Base-by-base conservation (phyloP, 176 grass and related monocot genomes). In the Carex pumila region DNA sequence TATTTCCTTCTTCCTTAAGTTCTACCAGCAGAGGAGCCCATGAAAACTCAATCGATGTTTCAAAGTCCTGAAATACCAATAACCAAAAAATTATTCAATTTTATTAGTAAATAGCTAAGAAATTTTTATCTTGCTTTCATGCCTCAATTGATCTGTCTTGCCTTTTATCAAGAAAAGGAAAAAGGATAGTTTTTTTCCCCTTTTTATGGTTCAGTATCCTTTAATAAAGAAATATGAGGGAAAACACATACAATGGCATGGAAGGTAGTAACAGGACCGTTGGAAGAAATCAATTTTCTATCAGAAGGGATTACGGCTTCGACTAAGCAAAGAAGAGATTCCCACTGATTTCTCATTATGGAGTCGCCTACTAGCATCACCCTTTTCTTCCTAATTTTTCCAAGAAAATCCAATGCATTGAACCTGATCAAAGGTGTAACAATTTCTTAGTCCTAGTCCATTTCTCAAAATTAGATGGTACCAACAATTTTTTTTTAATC, bases 311-410 rank as follows among this genome's bases (percentile, higher is more conserved):
- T 87, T 15, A 90, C 84, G 14, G 84, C 71, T 84, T 90, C 88
- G 2, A 90, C 84, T 82, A 90, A 77, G 64, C 88, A 90, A 86
- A 87, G 66, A 21, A 90, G 88, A 49, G 88, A 90, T 59, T 90
- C 88, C 88, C 84, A 90, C 65, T 86, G 88, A 36, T 90, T 90
- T 85, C 88, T 86, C 85, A 73, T 87, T 53, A 87, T 86, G 19
- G 88, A 90, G 64, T 90, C 85, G 12, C 85, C 88, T 47, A 87
- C 88, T 58, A 90, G 53, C 88, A 90, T 90, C 12, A 90, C 68
- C 41, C 88, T 86, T 66, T 86, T 90, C 62, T 74, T 84, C 54
- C 84, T 86, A 13, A 87, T 80, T 63, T 62, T 90, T 25, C 19
- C 53, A 17, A 90, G 88, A 50, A 90, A 90, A 67, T 84, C 84